A percentile compares a stretch with the other conserved stretches of the same genome.
These are phyloP conservation scores for Cicer bijugum DNA, from an alignment of 306 rosid species.

Conservation along the genomic window DNA sequence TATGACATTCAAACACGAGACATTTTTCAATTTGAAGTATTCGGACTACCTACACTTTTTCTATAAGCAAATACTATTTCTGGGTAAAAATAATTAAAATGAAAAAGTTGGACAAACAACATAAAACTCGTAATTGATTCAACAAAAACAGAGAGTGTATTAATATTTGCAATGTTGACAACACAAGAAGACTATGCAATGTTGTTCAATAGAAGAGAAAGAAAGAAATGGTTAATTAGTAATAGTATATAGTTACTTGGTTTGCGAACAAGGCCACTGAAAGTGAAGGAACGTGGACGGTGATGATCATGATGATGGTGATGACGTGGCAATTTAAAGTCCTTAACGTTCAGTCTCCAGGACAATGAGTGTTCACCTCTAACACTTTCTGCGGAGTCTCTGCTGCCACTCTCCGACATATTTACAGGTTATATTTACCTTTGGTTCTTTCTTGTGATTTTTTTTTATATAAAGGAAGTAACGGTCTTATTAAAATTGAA, in stretches of 20 bases:
- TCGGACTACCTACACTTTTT: too few species aligned
- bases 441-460: neutral
- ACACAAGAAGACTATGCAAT: too few species aligned
- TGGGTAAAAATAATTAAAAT: too few species aligned
- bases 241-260: slow-evolving; percentile 8
- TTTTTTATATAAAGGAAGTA: neutral
- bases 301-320: neutral
- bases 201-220: too few species aligned
- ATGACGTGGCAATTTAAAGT: slow-evolving; percentile 29
- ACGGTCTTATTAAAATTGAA: neutral
- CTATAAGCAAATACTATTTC: too few species aligned
- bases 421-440: neutral
- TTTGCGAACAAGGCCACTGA: slow-evolving; percentile 30
- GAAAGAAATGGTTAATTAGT: too few species aligned
- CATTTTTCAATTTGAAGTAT: neutral
- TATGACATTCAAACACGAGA: too few species aligned
- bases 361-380: slow-evolving; percentile 10
- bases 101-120: neutral
- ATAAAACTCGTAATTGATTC: neutral
- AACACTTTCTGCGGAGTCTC: neutral
- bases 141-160: neutral
- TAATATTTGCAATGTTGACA: too few species aligned
- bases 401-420: slow-evolving; percentile 20
- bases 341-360: slow-evolving; percentile 51
- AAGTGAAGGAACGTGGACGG: slow-evolving; percentile 1